Base-by-base conservation (phyloP, 306 rosid species). In the Lathyrus oleraceus region DNA sequence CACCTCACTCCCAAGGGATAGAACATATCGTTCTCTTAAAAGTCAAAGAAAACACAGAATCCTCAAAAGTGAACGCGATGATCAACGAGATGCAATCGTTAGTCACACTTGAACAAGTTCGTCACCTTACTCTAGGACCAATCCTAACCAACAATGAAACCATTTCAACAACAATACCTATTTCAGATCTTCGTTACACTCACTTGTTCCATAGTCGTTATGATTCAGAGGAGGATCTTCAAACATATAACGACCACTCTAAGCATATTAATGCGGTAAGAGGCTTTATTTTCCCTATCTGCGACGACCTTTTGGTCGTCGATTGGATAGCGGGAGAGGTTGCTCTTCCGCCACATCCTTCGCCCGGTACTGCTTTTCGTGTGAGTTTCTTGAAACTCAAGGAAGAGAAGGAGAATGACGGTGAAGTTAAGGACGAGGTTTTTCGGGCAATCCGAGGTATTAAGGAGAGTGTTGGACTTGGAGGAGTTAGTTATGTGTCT, bases 121-220 rank as follows among this genome's bases (percentile, higher is more conserved):
- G 82, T 73, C 83, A 87, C 74, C 77, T 91, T 69, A 45, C 81
- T 1, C 87, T 86, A 61, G 84, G 84, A 0, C 90, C 96, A 0
- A 8, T 89, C 14, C 81, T 84, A 40, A 81, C 72, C 66, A 78
- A 60, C 70, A 53, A 78, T n/a, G 71, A 35, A 32, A 4, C 3
- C 14, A 9, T 9, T 3, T 10, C 92, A 66, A 74, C 86, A 5
- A 38, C 63, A 5, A 13, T 35, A 20, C 40, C 91, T 19, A 20
- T 56, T 72, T 42, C 56, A 5, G 45, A 38, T 3, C 60, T 75
- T n/a, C 8, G 67, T 16, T 92, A 86, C 80, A 92, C 92, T 6
- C 92, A 92, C 81, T 49, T 86, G 73, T 86, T 92, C 38, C 96
- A 92, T 28, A 86, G 89, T 82, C 92, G 92, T 43, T 92, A 86